Conservation (phyloP, 345 rosid genomes). For the Cardamine chenopodiifolia region DNA sequence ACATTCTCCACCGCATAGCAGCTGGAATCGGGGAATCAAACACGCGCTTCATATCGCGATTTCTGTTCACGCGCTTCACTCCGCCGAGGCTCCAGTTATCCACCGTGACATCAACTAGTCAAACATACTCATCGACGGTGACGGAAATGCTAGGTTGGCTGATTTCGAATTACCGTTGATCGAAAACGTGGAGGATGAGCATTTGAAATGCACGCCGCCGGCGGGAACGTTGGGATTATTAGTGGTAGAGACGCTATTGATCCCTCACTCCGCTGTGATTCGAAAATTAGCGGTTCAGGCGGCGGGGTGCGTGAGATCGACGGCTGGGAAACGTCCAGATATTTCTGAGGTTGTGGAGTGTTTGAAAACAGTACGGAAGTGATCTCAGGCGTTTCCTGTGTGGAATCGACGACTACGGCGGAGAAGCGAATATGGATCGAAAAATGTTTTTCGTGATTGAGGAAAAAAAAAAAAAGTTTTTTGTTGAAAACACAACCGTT, state of each 20-base stretch:
- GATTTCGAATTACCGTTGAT: conserved; percentile 89
- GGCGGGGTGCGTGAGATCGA: conserved; percentile 68
- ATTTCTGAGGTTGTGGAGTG: conserved; percentile 70
- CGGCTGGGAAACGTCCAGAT: conserved; percentile 65
- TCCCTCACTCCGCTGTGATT: conserved; percentile 46
- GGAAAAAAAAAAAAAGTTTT: too few species aligned
- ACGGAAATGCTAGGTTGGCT: conserved; percentile 62
- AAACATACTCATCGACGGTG: conserved; percentile 67
- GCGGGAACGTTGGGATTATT: conserved; percentile 84
- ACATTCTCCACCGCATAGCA: conserved; percentile 41
- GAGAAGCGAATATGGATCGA: conserved; percentile 36
- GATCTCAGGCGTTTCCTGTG: conserved; percentile 40
- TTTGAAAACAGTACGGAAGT: conserved; percentile 47
- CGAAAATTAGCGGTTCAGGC: conserved; percentile 53
- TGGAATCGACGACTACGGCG: conserved; percentile 55
- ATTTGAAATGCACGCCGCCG: conserved; percentile 73
- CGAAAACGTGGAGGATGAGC: conserved; percentile 71
- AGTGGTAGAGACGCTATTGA: conserved; percentile 91
- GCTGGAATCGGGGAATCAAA: conserved; percentile 62
- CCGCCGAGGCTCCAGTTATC: conserved; percentile 67
- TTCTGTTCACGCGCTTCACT: conserved; percentile 65
- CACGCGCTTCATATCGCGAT: conserved; percentile 70
- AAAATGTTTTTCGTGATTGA: too few species aligned
- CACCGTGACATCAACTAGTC: conserved; percentile 90
- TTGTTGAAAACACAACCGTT: too few species aligned